Evolutionary conservation across 2,329 filamentous ascomycete species (phyloP).

Genomic region (Venturia aucupariae): DNA sequence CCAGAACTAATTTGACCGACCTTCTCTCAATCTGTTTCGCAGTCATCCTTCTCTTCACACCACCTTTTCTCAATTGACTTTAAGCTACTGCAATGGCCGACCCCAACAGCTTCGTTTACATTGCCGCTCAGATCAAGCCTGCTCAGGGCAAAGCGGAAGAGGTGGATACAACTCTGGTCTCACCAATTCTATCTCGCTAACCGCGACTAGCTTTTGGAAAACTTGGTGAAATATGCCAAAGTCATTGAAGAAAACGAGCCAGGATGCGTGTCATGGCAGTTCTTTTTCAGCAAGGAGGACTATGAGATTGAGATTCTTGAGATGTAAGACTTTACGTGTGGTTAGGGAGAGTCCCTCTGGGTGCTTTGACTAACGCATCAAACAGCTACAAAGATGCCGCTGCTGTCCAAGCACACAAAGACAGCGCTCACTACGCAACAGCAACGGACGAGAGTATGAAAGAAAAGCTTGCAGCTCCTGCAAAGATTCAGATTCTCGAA

Average conservation of each 20-base stretch:
- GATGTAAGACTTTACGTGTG: not conserved
- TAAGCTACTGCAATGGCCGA: not conserved
- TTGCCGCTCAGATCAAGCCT: constrained; percentile 9
- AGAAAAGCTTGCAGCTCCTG: constrained; percentile 2
- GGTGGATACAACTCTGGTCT: not conserved
- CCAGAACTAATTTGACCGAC: not conserved
- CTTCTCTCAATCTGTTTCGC: not conserved
- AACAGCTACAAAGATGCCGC: constrained; percentile 14
- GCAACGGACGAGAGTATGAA: not conserved
- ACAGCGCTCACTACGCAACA: not conserved
- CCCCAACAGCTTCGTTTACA: constrained; percentile 11
- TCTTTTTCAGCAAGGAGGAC: constrained; percentile 12
- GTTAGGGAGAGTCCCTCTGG: not conserved
- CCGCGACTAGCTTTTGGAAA: not conserved
- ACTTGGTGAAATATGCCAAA: not conserved
- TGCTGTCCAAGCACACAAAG: constrained; percentile 12
- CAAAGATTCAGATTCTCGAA: constrained; percentile 5
- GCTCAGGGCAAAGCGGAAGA: constrained; percentile 8
- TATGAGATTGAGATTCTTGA: constrained; percentile 8
- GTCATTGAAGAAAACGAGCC: constrained; percentile 12
- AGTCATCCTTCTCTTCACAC: not conserved
- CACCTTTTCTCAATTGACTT: not conserved
- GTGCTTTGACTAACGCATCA: not conserved
- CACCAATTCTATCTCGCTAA: not conserved
- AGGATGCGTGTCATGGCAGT: constrained; percentile 13